A percentile compares a stretch with the other conserved stretches of the same genome.
Evolutionary conservation across 148 eudicot species (phyloP).

Genomic region (Vaccinium darrowii): DNA sequence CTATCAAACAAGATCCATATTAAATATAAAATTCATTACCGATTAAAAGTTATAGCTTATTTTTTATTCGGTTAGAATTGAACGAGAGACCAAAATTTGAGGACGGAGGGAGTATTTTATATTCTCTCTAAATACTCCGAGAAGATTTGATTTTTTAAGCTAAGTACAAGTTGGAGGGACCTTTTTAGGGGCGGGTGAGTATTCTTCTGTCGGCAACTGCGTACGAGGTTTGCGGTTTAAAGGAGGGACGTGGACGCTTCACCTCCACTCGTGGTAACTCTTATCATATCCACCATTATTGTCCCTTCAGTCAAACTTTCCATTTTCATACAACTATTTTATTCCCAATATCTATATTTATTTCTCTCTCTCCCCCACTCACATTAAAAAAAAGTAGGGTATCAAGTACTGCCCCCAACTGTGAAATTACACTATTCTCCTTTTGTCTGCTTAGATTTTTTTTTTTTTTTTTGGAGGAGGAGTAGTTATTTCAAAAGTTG

Average conservation of each 20-base stretch:
- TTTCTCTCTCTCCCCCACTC: not conserved
- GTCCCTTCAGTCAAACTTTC: conserved; percentile 1
- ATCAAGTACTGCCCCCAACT: too few relatives aligned
- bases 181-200: not conserved
- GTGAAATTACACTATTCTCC: too few relatives aligned
- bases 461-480: too few relatives aligned
- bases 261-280: conserved; percentile 10
- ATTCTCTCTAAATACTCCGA: too few relatives aligned
- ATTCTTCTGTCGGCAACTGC: conserved; percentile 19
- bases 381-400: not conserved
- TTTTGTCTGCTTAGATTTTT: too few relatives aligned
- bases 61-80: too few relatives aligned
- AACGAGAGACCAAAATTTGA: too few relatives aligned
- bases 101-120: too few relatives aligned
- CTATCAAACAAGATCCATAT: too few relatives aligned
- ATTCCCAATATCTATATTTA: not conserved
- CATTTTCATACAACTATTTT: not conserved
- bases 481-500: too few relatives aligned
- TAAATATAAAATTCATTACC: too few relatives aligned
- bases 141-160: not conserved
- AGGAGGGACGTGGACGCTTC: conserved; percentile 15
- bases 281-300: not conserved
- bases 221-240: conserved; percentile 19
- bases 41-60: too few relatives aligned
- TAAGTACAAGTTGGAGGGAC: not conserved